Conservation (phyloP, 169 alveolate genomes). For the Plasmodium yoelii region DNA sequence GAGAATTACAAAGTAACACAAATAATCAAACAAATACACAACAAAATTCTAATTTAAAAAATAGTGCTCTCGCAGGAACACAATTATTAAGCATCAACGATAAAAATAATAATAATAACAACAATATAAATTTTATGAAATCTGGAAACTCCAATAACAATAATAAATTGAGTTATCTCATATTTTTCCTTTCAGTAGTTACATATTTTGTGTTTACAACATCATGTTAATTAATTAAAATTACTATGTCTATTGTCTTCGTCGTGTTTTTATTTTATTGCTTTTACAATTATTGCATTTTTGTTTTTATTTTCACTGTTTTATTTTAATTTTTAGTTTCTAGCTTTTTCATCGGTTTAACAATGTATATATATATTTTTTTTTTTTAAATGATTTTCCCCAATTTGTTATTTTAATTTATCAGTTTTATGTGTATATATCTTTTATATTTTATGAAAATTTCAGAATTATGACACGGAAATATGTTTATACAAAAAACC, state of each 20-base stretch:
- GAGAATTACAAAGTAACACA: not conserved
- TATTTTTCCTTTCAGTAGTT: slow-evolving; percentile 10
- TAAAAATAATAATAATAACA: too few relatives aligned
- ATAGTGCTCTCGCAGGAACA: too few relatives aligned
- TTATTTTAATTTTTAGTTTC: not conserved
- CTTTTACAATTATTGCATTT: not conserved
- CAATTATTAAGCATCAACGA: too few relatives aligned
- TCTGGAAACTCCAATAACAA: not conserved
- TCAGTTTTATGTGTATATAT: too few relatives aligned
- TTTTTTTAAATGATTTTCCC: too few relatives aligned
- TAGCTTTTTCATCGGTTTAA: not conserved
- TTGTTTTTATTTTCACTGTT: not conserved
- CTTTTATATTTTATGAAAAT: too few relatives aligned
- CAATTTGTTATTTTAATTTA: too few relatives aligned
- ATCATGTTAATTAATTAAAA: not conserved
- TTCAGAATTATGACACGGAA: too few relatives aligned
- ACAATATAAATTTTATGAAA: too few relatives aligned
- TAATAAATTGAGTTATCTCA: slow-evolving; percentile 3
- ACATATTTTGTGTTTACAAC: slow-evolving; percentile 13
- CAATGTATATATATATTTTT: too few relatives aligned
- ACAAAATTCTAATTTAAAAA: not conserved
- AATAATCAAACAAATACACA: not conserved
- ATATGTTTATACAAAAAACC: too few relatives aligned
- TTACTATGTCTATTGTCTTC: not conserved
- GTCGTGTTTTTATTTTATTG: not conserved